Percentiles rank a stretch among this genome's conserved stretches.
Conservation (phyloP, 2,329 filamentous ascomycete genomes). For the Aureobasidium sp. region DNA sequence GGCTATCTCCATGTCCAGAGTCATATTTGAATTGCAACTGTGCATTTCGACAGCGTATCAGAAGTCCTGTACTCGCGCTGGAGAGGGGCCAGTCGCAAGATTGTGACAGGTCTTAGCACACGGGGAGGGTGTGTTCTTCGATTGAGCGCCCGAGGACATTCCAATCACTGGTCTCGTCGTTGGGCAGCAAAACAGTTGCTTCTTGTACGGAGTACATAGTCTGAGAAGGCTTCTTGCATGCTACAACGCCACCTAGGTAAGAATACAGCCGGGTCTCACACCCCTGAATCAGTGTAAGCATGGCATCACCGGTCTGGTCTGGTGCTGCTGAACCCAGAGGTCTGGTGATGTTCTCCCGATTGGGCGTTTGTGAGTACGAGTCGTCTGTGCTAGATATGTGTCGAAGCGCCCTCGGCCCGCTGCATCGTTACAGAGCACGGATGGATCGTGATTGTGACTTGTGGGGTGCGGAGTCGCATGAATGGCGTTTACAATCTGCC, state of each 20-base stretch:
- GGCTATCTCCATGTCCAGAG: no score
- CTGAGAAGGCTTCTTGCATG: not conserved
- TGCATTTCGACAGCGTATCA: no score
- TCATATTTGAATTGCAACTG: no score
- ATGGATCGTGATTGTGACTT: conserved; percentile 4
- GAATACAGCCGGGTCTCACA: not conserved
- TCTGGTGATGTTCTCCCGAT: conserved; percentile 3
- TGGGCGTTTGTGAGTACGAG: not conserved
- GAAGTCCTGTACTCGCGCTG: no score
- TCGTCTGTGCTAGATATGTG: conserved; percentile 2
- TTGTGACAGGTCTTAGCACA: no score
- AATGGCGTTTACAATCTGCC: not conserved
- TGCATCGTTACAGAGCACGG: conserved; percentile 3
- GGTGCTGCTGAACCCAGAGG: not conserved
- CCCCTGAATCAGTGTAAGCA: not conserved
- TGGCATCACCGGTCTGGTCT: not conserved
- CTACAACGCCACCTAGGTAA: not conserved
- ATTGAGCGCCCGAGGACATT: not conserved
- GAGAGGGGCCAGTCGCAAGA: no score
- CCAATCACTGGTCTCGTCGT: not conserved
- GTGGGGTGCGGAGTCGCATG: conserved; percentile 8
- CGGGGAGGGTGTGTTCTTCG: no score
- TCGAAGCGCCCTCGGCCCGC: conserved; percentile 6
- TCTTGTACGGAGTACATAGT: not conserved
- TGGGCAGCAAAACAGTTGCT: conserved; percentile 5